These are phyloP conservation scores for Eutypella sp. DNA, from an alignment of 2,329 filamentous ascomycete genomes.

Conservation along the genomic window DNA sequence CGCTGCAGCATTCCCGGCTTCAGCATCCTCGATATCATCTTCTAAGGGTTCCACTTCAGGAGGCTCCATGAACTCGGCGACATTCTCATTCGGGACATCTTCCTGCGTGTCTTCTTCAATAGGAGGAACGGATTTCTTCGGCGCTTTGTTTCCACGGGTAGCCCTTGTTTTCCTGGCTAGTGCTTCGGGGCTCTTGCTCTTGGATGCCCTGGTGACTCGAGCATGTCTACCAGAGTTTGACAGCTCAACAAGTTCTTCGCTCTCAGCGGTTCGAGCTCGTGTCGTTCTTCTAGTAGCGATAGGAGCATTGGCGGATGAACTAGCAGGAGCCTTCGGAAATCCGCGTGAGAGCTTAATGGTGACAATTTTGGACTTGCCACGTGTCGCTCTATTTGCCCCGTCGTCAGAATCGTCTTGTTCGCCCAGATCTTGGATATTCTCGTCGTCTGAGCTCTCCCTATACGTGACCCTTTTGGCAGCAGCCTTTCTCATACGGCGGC, in stretches of 20 bases:
- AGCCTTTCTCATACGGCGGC: slow-evolving; percentile 41
- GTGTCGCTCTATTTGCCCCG: slow-evolving; percentile 20
- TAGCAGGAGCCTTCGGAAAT: slow-evolving; percentile 18
- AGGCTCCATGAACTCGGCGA: slow-evolving; percentile 24
- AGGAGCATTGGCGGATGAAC: slow-evolving; percentile 10
- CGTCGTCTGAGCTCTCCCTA: slow-evolving; percentile 39
- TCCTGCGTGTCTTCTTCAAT: slow-evolving; percentile 52
- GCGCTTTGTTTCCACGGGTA: slow-evolving; percentile 46
- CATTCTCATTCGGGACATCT: slow-evolving; percentile 32
- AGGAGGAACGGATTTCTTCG: slow-evolving; percentile 43
- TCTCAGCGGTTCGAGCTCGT: slow-evolving; percentile 50
- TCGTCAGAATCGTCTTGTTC: slow-evolving; percentile 31
- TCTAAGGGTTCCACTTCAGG: slow-evolving; percentile 18
- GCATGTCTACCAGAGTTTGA: slow-evolving; percentile 58
- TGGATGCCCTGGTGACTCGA: slow-evolving; percentile 41
- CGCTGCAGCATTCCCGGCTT: slow-evolving; percentile 27
- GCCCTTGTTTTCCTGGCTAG: slow-evolving; percentile 36
- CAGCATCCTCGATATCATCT: slow-evolving; percentile 29
- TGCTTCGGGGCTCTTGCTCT: slow-evolving; percentile 53
- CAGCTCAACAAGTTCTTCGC: slow-evolving; percentile 52
- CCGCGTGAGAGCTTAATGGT: slow-evolving; percentile 35
- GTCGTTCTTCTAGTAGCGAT: slow-evolving; percentile 41
- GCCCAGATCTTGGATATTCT: slow-evolving; percentile 29
- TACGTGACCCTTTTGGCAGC: slow-evolving; percentile 40
- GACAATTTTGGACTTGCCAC: slow-evolving; percentile 34